Base-by-base conservation (phyloP, 2,329 filamentous ascomycete species). In the Fusarium tricinctum region DNA sequence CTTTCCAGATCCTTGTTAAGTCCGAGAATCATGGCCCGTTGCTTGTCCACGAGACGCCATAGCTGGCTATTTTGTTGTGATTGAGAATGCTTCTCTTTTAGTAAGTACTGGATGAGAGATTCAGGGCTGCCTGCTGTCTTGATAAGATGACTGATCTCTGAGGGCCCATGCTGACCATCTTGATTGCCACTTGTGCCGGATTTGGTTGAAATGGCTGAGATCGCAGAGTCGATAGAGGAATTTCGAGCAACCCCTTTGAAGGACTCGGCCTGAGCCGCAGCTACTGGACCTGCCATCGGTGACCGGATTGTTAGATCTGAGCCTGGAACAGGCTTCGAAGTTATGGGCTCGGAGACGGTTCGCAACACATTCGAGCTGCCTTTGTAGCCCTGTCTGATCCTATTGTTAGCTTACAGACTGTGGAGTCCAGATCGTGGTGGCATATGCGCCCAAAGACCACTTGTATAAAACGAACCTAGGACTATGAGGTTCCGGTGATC, bases 11-110 rank as follows among this genome's bases (percentile, higher is more conserved):
- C 96, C 78, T 96, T 97, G 76, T 98, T 97, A 66, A 99, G 84
- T 9, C 94, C 95, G 20, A 97, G 80, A 55, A 99, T 94, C 89
- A 99, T 94, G 17, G 93, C 89, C 66, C 95, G 87, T 79, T 99
- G 96, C 82, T 99, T 98, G 78, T 98, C 95, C 49, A 99, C 94
- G 46, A 99, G 82, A 50, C 94, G 91, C 96, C 96, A 99, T 74
- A 99, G 82, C 78, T 99, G 95, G 19, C 90, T 85, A 77, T 98
- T 98, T 76, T 98, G 96, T 71, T 93, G 91, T 7, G 92, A 88
- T 55, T 94, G 92, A 48, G 93, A 92, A 67, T 95, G 89, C 78
- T 97, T 98, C 77, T 99, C 96, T 77, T 92, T 97, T 68, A 97
- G 82, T 49, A 99, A 82, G 74, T 96, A 93, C 71, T 93, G 88